Evolutionary conservation across 495 filamentous ascomycete species (phyloP).

Genomic region (Neurospora discreta): DNA sequence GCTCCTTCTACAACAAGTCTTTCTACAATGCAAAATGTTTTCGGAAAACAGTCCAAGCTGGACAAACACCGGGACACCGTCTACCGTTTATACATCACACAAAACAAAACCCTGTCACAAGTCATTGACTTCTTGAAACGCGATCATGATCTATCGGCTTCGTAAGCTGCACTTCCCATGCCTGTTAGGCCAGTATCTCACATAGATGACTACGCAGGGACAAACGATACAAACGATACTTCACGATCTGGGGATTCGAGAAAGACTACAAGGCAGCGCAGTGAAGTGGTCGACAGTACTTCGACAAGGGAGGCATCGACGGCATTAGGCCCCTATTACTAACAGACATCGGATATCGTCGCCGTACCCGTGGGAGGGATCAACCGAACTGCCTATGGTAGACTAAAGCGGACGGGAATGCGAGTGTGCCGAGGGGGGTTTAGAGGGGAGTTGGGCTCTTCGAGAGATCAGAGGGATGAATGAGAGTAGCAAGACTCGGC

Average conservation of each 20-base stretch:
- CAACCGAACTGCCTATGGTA: no score
- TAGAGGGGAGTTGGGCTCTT: no score
- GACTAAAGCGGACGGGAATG: no score
- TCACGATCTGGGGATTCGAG: slow-evolving; percentile 15
- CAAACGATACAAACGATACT: slow-evolving; percentile 19
- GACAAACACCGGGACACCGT: slow-evolving; percentile 9
- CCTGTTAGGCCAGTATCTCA: not conserved
- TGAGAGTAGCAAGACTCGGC: no score
- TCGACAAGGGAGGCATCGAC: no score
- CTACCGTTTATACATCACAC: slow-evolving; percentile 12
- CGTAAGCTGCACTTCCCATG: slow-evolving; percentile 4
- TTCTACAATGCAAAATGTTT: not conserved
- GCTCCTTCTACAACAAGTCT: not conserved
- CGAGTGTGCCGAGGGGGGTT: no score
- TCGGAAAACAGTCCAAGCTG: slow-evolving; percentile 5
- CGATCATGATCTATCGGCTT: slow-evolving; percentile 10
- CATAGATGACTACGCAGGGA: not conserved
- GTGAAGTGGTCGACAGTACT: no score
- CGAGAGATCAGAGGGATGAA: no score
- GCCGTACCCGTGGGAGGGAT: no score
- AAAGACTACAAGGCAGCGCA: slow-evolving; percentile 18
- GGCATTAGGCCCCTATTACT: no score
- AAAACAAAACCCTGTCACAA: slow-evolving; percentile 7
- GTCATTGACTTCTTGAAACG: slow-evolving; percentile 15
- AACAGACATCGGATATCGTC: no score